These are phyloP conservation scores for Coriolopsis trogii DNA, from an alignment of 1,284 basidiomycete species.

Conservation along the genomic window DNA sequence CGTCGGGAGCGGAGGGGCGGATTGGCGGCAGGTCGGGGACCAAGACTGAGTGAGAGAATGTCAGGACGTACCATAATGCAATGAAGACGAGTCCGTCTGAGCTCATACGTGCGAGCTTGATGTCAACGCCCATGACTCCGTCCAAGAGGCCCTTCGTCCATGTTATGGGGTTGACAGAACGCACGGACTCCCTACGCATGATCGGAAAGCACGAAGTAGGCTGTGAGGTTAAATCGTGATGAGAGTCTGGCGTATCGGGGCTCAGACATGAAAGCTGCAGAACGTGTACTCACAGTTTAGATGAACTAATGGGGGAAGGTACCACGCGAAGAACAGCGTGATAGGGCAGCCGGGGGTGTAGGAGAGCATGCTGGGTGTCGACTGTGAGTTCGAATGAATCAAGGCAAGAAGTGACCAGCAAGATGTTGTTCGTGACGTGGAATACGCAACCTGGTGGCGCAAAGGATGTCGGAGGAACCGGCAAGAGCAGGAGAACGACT, in stretches of 20 bases:
- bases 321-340: constrained; percentile 31
- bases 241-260: too few relatives aligned
- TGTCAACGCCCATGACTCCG: constrained; percentile 61
- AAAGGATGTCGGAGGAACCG: too few relatives aligned
- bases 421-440: too few relatives aligned
- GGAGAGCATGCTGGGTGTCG: too few relatives aligned
- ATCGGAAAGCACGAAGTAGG: constrained; percentile 57
- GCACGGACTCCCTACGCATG: constrained; percentile 58
- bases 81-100: constrained; percentile 60
- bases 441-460: too few relatives aligned
- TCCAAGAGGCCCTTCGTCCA: constrained; percentile 71
- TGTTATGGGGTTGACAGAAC: constrained; percentile 55
- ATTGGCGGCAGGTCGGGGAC: too few relatives aligned
- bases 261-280: background rate
- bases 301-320: constrained; percentile 26
- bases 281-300: constrained; percentile 28
- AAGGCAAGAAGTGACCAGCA: too few relatives aligned
- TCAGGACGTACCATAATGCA: constrained; percentile 66
- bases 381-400: too few relatives aligned
- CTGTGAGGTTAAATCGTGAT: too few relatives aligned
- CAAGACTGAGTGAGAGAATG: too few relatives aligned
- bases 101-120: constrained; percentile 66
- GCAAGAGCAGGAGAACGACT: too few relatives aligned
- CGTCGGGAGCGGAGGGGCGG: too few relatives aligned
- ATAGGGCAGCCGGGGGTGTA: constrained; percentile 27